Base-by-base conservation (phyloP, 1,284 basidiomycete genomes). In the Ceratobasidium sp. region DNA sequence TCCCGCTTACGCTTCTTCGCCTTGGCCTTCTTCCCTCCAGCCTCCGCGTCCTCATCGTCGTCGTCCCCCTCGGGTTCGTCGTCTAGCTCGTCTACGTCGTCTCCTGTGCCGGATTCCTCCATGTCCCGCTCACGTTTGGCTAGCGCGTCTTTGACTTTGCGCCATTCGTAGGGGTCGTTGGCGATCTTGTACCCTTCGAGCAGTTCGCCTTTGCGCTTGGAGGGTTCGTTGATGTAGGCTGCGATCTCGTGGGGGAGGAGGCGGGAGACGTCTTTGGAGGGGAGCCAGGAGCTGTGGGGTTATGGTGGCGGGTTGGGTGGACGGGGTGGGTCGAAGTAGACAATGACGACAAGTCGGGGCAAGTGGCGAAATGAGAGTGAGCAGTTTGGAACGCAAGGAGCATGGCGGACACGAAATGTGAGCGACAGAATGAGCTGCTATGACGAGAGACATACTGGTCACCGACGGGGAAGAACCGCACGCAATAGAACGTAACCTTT, bases 391-490 rank as follows among this genome's bases (percentile, higher is more conserved):
- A 11, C 36, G 36, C 36, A 41, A 41, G 6, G 36, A 41, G 36
- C 36, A 41, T 11, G 11, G 11, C 36, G 36, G 36, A 11, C 36
- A 41, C 36, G 11, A 41, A 5, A 41, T 4, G 36, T 41, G 11
- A 41, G 36, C 11, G 36, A 11, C 11, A 41, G 36, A 41, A 41
- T 41, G 36, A 41, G 4, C 36, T 4, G 36, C 4, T 41, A 65
- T 2, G 75, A 45, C 67, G 78, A 73, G 71, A 50, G 36, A 41
- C 36, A 11, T 41, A 41, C 36, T 41, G 36, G 36, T 11, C 36
- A 73, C 94, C 95, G 48, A 89, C 89, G 45, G 95, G 94, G 87
- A 96, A 97, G 89, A 96, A 97, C 79, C 90, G 87, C 54, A 96
- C 89, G 79, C 93, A 94, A 82, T 93, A 91, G 79, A 90, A 90